Percentiles rank a stretch among this genome's conserved stretches.
phyloP scores from a whole-genome alignment of 345 rosid species.

The Arabidopsis suecica region DNA sequence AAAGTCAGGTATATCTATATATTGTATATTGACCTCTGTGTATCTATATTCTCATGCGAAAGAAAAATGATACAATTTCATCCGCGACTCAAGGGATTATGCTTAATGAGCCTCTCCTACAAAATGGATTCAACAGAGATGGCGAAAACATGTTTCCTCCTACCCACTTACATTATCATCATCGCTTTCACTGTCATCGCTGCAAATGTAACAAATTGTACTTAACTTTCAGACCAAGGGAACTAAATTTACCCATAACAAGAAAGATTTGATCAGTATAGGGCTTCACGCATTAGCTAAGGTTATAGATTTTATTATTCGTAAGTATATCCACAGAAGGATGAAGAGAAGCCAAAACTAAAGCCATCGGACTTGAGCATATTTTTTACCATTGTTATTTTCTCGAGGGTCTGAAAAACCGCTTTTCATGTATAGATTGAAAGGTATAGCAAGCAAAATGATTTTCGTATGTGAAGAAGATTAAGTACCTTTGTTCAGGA shows the following conservation, averaged over 20 bases:
- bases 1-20: constrained; percentile 3
- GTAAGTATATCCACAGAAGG: neutral
- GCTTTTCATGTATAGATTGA: neutral
- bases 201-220: constrained; percentile 46
- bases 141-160: constrained; percentile 20
- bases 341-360: neutral
- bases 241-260: constrained; percentile 10
- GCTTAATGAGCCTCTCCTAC: constrained; percentile 18
- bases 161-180: constrained; percentile 63
- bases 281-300: neutral
- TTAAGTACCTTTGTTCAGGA: constrained; percentile 69
- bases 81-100: constrained; percentile 19
- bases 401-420: neutral
- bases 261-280: neutral
- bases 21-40: neutral
- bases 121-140: constrained; percentile 2
- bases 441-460: neutral
- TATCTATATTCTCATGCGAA: constrained; percentile 21
- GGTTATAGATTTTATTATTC: neutral
- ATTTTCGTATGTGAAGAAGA: neutral
- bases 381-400: neutral
- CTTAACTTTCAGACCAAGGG: neutral
- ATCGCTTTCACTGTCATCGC: constrained; percentile 81
- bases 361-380: neutral
- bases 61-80: constrained; percentile 6